A percentile compares a stretch with the other conserved stretches of the same genome.
These are phyloP conservation scores for Tetracladium marchalianum DNA, from an alignment of 495 filamentous ascomycete genomes.

Conservation along the genomic window DNA sequence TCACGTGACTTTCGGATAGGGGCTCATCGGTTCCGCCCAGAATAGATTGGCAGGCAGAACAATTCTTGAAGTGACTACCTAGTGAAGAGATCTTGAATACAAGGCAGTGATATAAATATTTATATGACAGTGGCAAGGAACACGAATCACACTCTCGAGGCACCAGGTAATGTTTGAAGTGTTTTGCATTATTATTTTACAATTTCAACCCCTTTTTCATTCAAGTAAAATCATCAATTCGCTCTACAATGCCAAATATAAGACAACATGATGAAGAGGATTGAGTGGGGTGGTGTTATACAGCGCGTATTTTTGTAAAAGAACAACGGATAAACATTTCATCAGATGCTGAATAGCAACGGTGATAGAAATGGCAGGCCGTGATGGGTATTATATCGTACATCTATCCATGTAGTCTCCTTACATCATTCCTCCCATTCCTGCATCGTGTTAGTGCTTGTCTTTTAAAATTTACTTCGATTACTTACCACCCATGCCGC, in stretches of 20 bases:
- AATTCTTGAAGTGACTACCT: too few species aligned
- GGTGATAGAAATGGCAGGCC: conserved; percentile 1
- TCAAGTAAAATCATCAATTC: conserved; percentile 10
- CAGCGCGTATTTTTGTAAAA: conserved; percentile 10
- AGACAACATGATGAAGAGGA: conserved; percentile 19
- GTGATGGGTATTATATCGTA: conserved; percentile 11
- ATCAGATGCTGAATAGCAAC: conserved; percentile 5
- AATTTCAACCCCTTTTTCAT: conserved; percentile 3
- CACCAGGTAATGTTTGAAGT: conserved; percentile 4
- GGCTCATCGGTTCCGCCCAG: too few species aligned
- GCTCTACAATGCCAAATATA: conserved; percentile 20
- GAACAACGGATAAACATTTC: conserved; percentile 6
- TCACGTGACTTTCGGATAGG: too few species aligned
- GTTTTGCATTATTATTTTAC: conserved; percentile 19
- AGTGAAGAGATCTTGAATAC: too few species aligned
- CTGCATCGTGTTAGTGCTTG: conserved; percentile 10
- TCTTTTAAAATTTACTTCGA: background rate
- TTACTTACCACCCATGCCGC: conserved; percentile 55
- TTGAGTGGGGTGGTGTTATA: conserved; percentile 21
- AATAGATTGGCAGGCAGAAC: too few species aligned
- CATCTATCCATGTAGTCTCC: conserved; percentile 8
- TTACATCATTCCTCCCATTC: conserved; percentile 44
- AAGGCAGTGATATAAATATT: too few species aligned
- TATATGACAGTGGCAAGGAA: too few species aligned
- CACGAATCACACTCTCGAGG: too few species aligned